Percentiles rank a stretch among this genome's conserved stretches.
These are phyloP conservation scores for Hypericum androsaemum DNA, from an alignment of 345 rosid genomes.

Conservation along the genomic window DNA sequence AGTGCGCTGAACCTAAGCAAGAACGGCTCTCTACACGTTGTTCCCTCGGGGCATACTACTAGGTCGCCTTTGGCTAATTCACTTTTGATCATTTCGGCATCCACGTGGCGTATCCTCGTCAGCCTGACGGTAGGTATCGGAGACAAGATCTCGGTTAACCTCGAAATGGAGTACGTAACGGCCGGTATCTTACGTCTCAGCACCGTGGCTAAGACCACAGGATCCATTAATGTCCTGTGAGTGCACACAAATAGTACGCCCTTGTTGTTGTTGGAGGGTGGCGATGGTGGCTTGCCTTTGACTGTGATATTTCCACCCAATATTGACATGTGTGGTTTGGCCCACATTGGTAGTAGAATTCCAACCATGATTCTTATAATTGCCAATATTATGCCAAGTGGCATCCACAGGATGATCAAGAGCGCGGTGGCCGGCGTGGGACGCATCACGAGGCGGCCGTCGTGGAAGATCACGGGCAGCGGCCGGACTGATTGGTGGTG, in stretches of 20 bases:
- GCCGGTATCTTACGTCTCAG: conserved; percentile 74
- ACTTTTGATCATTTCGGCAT: conserved; percentile 51
- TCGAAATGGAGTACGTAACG: conserved; percentile 76
- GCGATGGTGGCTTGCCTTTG: conserved; percentile 69
- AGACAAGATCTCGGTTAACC: conserved; percentile 66
- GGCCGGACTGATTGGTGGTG: conserved; percentile 37
- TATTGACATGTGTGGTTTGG: conserved; percentile 43
- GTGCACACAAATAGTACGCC: conserved; percentile 89
- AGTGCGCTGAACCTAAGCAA: conserved; percentile 72
- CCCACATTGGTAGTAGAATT: conserved; percentile 49
- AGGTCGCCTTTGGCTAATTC: conserved; percentile 54
- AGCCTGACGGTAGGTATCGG: conserved; percentile 81
- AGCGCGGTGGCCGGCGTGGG: conserved; percentile 67
- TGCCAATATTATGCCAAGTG: conserved; percentile 64
- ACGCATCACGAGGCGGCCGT: conserved; percentile 76
- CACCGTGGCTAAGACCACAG: conserved; percentile 63
- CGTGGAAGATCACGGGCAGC: conserved; percentile 78
- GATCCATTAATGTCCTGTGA: conserved; percentile 91
- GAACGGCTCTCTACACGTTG: conserved; percentile 91
- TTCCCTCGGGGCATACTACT: conserved; percentile 86
- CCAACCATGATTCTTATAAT: conserved; percentile 39
- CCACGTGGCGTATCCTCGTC: conserved; percentile 59
- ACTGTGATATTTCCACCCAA: conserved; percentile 54
- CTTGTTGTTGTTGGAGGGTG: conserved; percentile 16
- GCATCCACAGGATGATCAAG: conserved; percentile 71